phyloP scores from a whole-genome alignment of 371 early-diverging fungal genomes.

The Phascolomyces articulosus region DNA sequence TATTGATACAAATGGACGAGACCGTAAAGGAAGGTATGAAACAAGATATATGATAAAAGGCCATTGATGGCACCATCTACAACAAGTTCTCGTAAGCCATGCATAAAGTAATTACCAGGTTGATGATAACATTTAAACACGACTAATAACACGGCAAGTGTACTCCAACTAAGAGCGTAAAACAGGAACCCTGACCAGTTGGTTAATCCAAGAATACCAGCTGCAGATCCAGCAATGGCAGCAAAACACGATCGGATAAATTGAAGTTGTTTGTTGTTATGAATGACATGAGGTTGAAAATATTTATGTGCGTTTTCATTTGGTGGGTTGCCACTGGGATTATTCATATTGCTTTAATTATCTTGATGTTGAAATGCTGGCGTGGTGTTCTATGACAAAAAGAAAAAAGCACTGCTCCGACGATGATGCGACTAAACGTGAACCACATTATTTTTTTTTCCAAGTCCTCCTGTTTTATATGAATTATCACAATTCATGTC shows the following conservation, averaged over 20 bases:
- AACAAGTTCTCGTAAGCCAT: conserved; percentile 54
- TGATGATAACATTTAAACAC: conserved; percentile 33
- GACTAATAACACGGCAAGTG: conserved; percentile 57
- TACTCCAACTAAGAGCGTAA: conserved; percentile 66
- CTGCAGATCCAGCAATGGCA: conserved; percentile 77
- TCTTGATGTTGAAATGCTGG: neutral
- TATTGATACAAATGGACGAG: conserved; percentile 83
- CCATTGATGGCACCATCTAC: conserved; percentile 73
- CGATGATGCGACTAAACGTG: too few species aligned
- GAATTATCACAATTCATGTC: too few species aligned
- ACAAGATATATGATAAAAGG: conserved; percentile 77
- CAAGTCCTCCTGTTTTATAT: too few species aligned
- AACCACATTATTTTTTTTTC: too few species aligned
- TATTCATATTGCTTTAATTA: neutral
- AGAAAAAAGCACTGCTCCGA: neutral
- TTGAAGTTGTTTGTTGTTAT: conserved; percentile 70
- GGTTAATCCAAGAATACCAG: conserved; percentile 78
- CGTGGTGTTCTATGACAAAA: neutral
- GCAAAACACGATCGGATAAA: conserved; percentile 79
- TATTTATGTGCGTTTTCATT: conserved; percentile 51
- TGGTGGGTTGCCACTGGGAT: conserved; percentile 24
- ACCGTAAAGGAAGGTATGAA: conserved; percentile 86
- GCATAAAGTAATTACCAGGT: conserved; percentile 52
- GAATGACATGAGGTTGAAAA: conserved; percentile 59
- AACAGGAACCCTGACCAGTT: conserved; percentile 76